Evolutionary conservation across 306 rosid genomes (phyloP), one percentile per base, ranked within the genome.

Genomic region (Sicyos baderoa): DNA sequence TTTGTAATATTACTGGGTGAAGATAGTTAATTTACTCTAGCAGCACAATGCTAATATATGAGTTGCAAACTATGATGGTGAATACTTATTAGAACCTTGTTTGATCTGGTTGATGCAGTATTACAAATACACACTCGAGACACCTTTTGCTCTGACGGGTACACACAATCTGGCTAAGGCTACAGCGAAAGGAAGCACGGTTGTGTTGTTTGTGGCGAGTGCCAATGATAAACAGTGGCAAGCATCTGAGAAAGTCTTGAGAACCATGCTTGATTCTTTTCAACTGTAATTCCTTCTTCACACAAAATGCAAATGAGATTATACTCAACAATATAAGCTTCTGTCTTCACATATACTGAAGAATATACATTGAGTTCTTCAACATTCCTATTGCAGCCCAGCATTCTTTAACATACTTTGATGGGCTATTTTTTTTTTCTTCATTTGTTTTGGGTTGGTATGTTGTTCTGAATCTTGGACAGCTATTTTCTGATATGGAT

Each of bases 81-180:
- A 15, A 32, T 29, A 16, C 66, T n/a, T n/a, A 62, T 62, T 15
- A 37, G 16, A 42, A 11, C 18, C 59, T 52, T 18, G 9, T 25
- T 6, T 75, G 23, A 19, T 68, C 11, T 6, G 62, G 19, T 82
- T 56, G 61, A 29, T 81, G 85, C 90, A 89, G 95, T 92, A 92
- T 70, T 89, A 89, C 86, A 92, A 83, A 68, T 89, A 87, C 57
- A 87, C 74, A 72, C 95, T 89, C 56, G 97, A 89, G 82, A 93
- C 97, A 72, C 97, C 97, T 0, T 89, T 44, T 76, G 98, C 97
- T 44, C 85, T 88, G 37, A 93, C 98, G 5, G 98, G 98, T 27
- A 77, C 97, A 3, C 98, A 89, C 85, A 93, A 93, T 77, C 96
- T 93, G 55, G 98, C 97, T 13, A 90, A 89, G 79, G 98, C 98